Conservation (phyloP, 192 early-diverging fungal genomes). For the Rhizophagus prolifer region DNA sequence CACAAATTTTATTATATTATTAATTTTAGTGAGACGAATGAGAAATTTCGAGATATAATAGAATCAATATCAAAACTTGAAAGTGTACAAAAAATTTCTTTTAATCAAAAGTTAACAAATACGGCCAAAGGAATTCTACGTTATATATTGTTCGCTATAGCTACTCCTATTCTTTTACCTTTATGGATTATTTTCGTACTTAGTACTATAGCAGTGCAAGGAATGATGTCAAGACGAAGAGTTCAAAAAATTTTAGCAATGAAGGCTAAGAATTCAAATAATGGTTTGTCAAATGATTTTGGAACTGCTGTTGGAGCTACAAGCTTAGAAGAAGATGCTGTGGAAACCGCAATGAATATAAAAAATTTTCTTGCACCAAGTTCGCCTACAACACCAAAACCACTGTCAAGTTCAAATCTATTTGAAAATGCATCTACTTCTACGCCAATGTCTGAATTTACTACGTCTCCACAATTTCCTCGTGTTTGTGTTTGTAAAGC, state of each 20-base stretch:
- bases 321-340: slow-evolving; percentile 6
- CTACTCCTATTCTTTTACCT: slow-evolving; percentile 37
- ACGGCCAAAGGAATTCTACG: slow-evolving; percentile 20
- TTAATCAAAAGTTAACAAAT: not conserved
- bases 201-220: slow-evolving; percentile 38
- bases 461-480: slow-evolving; percentile 32
- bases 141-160: slow-evolving; percentile 34
- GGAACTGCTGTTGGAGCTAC: not conserved
- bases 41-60: slow-evolving; percentile 5
- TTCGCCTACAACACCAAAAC: not conserved
- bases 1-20: not conserved
- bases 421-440: not conserved
- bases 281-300: not conserved
- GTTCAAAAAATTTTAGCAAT: slow-evolving; percentile 26
- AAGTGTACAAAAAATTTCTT: slow-evolving; percentile 18
- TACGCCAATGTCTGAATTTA: slow-evolving; percentile 30
- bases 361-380: slow-evolving; percentile 1
- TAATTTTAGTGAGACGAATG: not conserved
- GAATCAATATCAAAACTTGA: slow-evolving; percentile 25
- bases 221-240: slow-evolving; percentile 40
- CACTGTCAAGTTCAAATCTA: not conserved
- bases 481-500: not conserved
- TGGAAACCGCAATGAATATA: slow-evolving; percentile 14
- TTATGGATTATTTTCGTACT: slow-evolving; percentile 42
- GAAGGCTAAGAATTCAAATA: not conserved